Evolutionary conservation across 2,329 filamentous ascomycete species (phyloP).

Genomic region (Thielaviopsis populi): DNA sequence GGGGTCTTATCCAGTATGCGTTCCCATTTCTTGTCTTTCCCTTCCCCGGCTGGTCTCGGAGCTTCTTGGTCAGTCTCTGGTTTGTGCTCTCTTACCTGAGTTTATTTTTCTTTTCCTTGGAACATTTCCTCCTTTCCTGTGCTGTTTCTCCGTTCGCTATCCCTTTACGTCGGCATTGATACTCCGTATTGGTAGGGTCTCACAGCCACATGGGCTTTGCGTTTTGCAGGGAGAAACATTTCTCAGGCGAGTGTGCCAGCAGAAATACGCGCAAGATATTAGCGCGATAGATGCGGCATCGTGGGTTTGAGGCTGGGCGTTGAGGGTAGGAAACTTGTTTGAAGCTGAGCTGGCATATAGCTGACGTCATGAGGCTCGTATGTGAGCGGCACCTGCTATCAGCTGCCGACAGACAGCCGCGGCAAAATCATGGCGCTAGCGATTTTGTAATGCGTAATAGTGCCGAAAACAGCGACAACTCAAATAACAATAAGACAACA

Average conservation of each 20-base stretch:
- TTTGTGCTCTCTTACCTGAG: background rate
- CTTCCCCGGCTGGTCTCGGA: background rate
- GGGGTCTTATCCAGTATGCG: background rate
- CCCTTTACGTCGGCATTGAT: background rate
- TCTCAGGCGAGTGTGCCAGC: background rate
- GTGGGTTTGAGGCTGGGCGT: background rate
- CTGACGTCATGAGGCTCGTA: background rate
- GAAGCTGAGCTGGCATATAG: too few relatives aligned
- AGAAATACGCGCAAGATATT: background rate
- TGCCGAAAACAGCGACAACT: background rate
- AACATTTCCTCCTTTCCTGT: background rate
- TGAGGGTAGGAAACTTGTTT: background rate
- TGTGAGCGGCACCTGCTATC: background rate
- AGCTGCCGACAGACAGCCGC: background rate
- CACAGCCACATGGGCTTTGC: constrained; percentile 1
- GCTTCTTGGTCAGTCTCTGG: background rate
- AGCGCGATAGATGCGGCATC: background rate
- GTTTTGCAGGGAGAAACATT: constrained; percentile 3
- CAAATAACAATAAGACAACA: background rate
- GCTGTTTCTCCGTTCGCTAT: background rate
- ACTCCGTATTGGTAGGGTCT: background rate
- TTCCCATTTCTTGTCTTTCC: background rate
- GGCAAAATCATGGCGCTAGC: background rate
- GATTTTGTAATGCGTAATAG: background rate
- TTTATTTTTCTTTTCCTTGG: background rate